A percentile compares a stretch with the other conserved stretches of the same genome.
These are phyloP conservation scores for Colletotrichum sansevieriae DNA, from an alignment of 2,329 filamentous ascomycete genomes.

Conservation along the genomic window DNA sequence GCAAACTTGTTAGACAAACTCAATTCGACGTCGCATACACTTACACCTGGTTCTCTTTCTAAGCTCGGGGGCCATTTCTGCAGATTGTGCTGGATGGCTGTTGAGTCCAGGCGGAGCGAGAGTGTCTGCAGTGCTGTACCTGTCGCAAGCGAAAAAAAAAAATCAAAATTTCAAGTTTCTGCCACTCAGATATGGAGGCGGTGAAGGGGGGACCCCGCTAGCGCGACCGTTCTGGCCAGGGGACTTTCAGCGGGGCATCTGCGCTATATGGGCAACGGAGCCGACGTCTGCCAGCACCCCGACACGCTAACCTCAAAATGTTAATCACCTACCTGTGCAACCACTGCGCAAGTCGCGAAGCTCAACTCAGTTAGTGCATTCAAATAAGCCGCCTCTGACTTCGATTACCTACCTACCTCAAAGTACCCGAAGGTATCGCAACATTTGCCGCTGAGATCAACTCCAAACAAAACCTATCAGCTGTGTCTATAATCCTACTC, in stretches of 20 bases:
- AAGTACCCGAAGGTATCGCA: background rate
- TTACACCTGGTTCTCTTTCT: conserved; percentile 53
- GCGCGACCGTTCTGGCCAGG: conserved; percentile 14
- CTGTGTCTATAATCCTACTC: too few relatives aligned
- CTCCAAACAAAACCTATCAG: too few relatives aligned
- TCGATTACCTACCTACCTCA: background rate
- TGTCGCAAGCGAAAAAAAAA: conserved; percentile 46
- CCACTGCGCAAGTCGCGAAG: background rate
- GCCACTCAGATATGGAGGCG: conserved; percentile 37
- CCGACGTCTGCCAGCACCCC: conserved; percentile 16
- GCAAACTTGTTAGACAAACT: conserved; percentile 28
- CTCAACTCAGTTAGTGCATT: background rate
- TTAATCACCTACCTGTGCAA: background rate
- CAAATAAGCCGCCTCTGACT: background rate
- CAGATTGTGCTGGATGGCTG: conserved; percentile 28
- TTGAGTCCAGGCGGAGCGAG: conserved; percentile 28
- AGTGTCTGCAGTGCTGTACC: conserved; percentile 16
- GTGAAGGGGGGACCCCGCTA: conserved; percentile 35
- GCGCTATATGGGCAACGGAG: conserved; percentile 12
- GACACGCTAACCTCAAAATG: conserved; percentile 17
- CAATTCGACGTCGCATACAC: background rate
- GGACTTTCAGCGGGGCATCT: conserved; percentile 20
- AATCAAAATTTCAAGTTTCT: conserved; percentile 44
- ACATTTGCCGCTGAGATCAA: too few relatives aligned
- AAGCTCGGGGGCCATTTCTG: conserved; percentile 60